Base-by-base conservation (phyloP, 345 rosid species). In the Gossypium arboreum region DNA sequence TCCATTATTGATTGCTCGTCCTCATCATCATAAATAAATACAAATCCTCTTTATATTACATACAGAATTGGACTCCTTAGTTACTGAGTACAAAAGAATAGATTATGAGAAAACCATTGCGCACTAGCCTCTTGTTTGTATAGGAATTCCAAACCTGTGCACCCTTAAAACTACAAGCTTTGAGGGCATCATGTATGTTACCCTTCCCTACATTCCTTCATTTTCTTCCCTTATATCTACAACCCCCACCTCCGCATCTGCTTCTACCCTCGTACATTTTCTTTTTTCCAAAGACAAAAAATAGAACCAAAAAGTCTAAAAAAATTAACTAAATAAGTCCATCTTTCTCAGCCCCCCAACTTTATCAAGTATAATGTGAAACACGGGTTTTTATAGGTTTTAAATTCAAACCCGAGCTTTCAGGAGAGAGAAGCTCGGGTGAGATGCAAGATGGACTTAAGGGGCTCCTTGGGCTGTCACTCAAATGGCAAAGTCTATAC, bases 351-450 rank as follows among this genome's bases (percentile, higher is more conserved):
- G 9, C 48, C 72, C 12, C 56, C 17, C 72, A 18, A 17, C 48
- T 52, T 12, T 10, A 29, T 61, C 34, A 65, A 17, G 71, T 81
- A 63, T 78, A 77, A 34, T 75, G 78, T 1, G 86, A 34, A 59
- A 83, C 52, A 2, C 97, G 86, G 29, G 98, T 96, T 84, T 89
- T 96, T 81, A 96, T 96, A 9, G 99, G 98, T 84, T 93, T 96
- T 16, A 96, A 86, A 87, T 96, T 96, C 88, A 96, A 81, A 6
- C 99, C 98, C 98, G 92, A 89, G 88, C 95, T 95, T 81, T 91
- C 98, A 5, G 99, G 99, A 11, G 99, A 90, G 48, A 95, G 97
- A 52, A 96, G 99, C 83, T 96, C 97, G 0, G 97, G 97, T 25
- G 98, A 87, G 83, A 96, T 93, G 81, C 95, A 90, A 22, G 91